phyloP scores from a whole-genome alignment of 2,329 filamentous ascomycete genomes.

The Epicoccum sorghinum region DNA sequence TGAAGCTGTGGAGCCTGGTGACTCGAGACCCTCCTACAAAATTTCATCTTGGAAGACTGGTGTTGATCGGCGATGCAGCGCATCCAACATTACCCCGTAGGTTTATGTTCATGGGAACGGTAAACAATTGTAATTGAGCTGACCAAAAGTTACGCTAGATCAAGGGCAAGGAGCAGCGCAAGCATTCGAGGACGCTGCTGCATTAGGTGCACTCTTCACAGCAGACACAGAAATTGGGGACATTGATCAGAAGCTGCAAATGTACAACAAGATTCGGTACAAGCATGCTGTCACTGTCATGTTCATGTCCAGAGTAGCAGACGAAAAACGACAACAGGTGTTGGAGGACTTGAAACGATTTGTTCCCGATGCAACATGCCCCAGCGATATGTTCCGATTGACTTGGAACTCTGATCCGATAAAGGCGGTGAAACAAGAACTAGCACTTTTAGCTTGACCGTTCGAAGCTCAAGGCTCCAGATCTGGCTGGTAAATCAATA shows the following conservation, averaged over 20 bases:
- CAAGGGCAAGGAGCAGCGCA: slow-evolving; percentile 19
- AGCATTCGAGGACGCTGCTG: slow-evolving; percentile 20
- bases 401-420: not conserved
- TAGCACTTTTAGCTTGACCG: too few species aligned
- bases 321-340: slow-evolving; percentile 1
- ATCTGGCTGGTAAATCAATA: too few species aligned
- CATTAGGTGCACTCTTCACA: slow-evolving; percentile 15
- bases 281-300: slow-evolving; percentile 3
- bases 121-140: too few species aligned
- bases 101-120: not conserved
- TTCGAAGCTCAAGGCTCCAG: too few species aligned
- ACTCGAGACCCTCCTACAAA: not conserved
- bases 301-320: slow-evolving; percentile 13
- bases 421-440: not conserved
- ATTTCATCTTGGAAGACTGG: not conserved
- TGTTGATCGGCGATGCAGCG: not conserved
- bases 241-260: slow-evolving; percentile 7
- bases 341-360: not conserved
- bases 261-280: slow-evolving; percentile 19
- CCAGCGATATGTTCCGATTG: not conserved
- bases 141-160: not conserved
- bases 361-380: not conserved
- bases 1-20: not conserved
- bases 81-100: not conserved
- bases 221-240: slow-evolving; percentile 2